Evolutionary conservation across 2,329 filamentous ascomycete genomes (phyloP).

Genomic region (Colletotrichum lindemuthianum): DNA sequence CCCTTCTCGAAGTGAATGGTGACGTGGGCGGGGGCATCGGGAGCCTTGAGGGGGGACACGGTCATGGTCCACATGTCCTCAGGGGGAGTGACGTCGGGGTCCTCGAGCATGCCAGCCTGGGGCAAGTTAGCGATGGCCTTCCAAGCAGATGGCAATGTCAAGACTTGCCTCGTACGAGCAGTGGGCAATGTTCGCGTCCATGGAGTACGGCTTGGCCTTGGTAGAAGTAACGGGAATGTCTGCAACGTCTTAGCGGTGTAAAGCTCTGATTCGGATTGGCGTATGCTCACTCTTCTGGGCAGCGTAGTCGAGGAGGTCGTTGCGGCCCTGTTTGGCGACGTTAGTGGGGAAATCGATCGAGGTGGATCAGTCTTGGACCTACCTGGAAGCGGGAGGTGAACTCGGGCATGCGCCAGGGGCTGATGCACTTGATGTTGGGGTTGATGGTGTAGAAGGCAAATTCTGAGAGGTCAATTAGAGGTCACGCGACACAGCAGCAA

Average conservation of each 20-base stretch:
- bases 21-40: constrained; percentile 72
- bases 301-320: constrained; percentile 79
- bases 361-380: constrained; percentile 16
- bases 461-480: constrained; percentile 6
- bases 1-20: constrained; percentile 74
- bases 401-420: constrained; percentile 76
- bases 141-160: constrained; percentile 69
- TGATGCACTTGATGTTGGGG: constrained; percentile 69
- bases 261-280: rapidly evolving
- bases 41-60: constrained; percentile 66
- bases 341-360: background rate
- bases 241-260: constrained; percentile 2
- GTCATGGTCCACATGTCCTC: constrained; percentile 77
- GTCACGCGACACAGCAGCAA: background rate
- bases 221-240: constrained; percentile 77
- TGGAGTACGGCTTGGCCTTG: constrained; percentile 66
- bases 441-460: constrained; percentile 49
- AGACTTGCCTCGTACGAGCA: constrained; percentile 74
- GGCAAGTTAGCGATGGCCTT: constrained; percentile 12
- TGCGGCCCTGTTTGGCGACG: constrained; percentile 60
- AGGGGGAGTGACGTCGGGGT: constrained; percentile 66
- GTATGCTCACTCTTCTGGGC: constrained; percentile 55
- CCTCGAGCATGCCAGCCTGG: constrained; percentile 67
- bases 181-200: constrained; percentile 68
- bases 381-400: constrained; percentile 75